Conservation (phyloP, 495 filamentous ascomycete species). For the Xylaria intraflava region DNA sequence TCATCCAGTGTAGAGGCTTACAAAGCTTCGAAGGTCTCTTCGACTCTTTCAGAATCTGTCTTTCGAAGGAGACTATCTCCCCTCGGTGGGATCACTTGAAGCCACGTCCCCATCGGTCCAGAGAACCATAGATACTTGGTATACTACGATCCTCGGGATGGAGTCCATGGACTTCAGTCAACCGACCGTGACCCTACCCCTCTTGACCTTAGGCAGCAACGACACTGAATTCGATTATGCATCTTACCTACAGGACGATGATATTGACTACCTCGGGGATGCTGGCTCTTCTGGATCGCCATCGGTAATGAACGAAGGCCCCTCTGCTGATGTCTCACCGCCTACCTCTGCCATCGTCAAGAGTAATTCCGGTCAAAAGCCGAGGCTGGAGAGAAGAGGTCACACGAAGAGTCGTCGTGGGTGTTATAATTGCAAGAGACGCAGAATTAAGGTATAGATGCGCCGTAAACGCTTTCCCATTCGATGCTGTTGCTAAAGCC, state of each 20-base stretch:
- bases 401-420: slow-evolving; percentile 59
- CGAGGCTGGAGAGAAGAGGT: slow-evolving; percentile 37
- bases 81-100: neutral
- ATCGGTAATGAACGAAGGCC: slow-evolving; percentile 10
- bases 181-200: slow-evolving; percentile 19
- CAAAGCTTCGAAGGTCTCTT: neutral
- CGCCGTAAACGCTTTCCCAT: neutral
- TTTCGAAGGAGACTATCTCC: neutral
- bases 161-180: slow-evolving; percentile 18
- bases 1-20: slow-evolving; percentile 6
- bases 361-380: slow-evolving; percentile 15
- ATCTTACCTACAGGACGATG: slow-evolving; percentile 28
- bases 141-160: slow-evolving; percentile 10
- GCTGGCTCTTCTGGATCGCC: slow-evolving; percentile 20
- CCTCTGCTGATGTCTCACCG: slow-evolving; percentile 4
- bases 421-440: slow-evolving; percentile 58
- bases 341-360: slow-evolving; percentile 3
- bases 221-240: slow-evolving; percentile 25
- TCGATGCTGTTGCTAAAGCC: neutral
- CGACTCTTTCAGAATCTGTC: neutral
- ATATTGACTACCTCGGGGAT: slow-evolving; percentile 25
- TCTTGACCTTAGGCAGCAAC: slow-evolving; percentile 15
- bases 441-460: slow-evolving; percentile 51
- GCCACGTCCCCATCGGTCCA: neutral
- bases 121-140: neutral